Evolutionary conservation across 2,329 filamentous ascomycete species (phyloP), one percentile per base, ranked within the genome.

Genomic region (Trichophyton verrucosum): DNA sequence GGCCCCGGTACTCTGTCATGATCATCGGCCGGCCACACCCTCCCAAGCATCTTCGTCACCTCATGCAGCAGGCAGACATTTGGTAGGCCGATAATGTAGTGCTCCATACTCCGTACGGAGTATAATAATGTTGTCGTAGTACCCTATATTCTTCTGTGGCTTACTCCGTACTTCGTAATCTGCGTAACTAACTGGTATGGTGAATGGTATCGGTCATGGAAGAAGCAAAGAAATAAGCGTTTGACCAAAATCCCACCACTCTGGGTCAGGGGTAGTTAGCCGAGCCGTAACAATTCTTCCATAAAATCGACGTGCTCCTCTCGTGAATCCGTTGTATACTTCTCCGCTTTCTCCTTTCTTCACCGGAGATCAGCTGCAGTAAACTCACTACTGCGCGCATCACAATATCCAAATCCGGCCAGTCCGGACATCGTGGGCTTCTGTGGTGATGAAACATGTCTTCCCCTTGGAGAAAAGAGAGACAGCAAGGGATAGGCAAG

Each of bases 151-250:
- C 11, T 38, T 13, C n/a, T 44, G n/a, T 17, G 11, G 40, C 15
- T 7, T 17, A 17, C 40, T 6, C 40, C n/a, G n/a, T 17, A 17
- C 40, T 6, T 4, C 40, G 40, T n/a, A 17, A 44, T n/a, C 51
- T 55, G 4, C 15, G 51, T n/a, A 55, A 55, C 24, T n/a, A 38
- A 55, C 13, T 51, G 46, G 46, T 20, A 17, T 47, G 44, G 46
- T 5, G 13, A 6, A 33, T 55, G 51, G 27, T 13, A 27, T 20
- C 51, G 17, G 51, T 55, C 24, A 36, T 55, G 24, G 51, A 55
- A 55, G 51, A 55, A 55, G 51, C 51, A 55, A 55, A 33, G 22
- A 55, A 55, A 55, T 55, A 55, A 55, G 51, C 51, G 51, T 55
- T 44, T 55, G 51, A 22, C 51, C 51, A n/a, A 38, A n/a, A 55